A percentile compares a stretch with the other conserved stretches of the same genome.
Conservation (phyloP, 176 grass and related monocot species). For the Juncus inflexus region DNA sequence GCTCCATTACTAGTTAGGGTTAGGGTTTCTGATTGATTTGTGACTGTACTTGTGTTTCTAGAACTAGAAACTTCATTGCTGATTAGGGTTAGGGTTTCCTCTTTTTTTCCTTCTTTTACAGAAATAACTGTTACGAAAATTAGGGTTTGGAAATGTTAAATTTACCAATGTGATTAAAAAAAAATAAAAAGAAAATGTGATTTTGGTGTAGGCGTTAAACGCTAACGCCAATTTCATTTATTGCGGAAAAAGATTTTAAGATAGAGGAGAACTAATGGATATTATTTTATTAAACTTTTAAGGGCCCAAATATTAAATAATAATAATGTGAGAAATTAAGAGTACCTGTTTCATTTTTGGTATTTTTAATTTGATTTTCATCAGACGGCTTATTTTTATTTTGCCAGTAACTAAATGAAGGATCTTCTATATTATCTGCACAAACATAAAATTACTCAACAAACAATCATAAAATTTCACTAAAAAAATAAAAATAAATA, state of each 20-base stretch:
- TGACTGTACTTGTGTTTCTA: neutral
- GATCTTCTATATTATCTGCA: neutral
- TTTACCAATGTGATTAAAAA: no score
- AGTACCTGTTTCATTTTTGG: constrained; percentile 13
- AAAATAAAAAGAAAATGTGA: no score
- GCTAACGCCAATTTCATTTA: no score
- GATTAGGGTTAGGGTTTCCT: neutral
- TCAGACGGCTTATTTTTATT: constrained; percentile 3
- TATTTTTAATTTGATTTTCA: constrained; percentile 8
- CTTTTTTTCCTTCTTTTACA: no score
- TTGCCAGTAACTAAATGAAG: neutral
- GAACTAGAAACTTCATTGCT: neutral
- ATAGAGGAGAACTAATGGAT: neutral
- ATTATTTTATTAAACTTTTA: neutral
- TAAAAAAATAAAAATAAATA: neutral
- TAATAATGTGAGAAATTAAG: constrained; percentile 9
- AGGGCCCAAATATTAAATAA: neutral
- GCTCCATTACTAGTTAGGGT: neutral
- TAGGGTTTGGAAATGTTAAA: no score
- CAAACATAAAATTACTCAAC: neutral
- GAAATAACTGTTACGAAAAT: no score
- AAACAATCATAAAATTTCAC: neutral
- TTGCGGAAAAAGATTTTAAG: neutral
- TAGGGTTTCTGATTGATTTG: constrained; percentile 11
- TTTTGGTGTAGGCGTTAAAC: no score